Evolutionary conservation across 768 basidiomycete species (phyloP).

Genomic region (Ramaria rubella): DNA sequence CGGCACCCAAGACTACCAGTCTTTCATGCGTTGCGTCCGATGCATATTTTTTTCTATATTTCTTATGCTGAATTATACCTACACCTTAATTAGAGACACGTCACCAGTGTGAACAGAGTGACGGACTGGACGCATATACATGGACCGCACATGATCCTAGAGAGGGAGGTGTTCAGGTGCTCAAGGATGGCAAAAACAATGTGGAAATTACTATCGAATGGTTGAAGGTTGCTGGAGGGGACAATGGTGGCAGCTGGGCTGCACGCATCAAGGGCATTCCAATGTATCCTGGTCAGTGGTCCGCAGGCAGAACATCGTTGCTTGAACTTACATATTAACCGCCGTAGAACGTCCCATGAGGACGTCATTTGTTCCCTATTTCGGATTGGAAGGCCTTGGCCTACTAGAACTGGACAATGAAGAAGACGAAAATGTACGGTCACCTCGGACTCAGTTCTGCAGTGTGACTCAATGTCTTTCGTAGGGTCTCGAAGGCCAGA

Average conservation of each 20-base stretch:
- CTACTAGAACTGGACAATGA: slow-evolving; percentile 73
- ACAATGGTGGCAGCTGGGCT: slow-evolving; percentile 85
- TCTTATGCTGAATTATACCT: slow-evolving; percentile 2
- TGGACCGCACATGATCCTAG: slow-evolving; percentile 87
- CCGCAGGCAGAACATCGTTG: background rate
- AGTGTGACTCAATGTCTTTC: slow-evolving; percentile 7
- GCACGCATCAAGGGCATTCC: slow-evolving; percentile 78
- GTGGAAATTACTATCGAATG: slow-evolving; percentile 80
- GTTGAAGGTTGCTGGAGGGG: slow-evolving; percentile 77
- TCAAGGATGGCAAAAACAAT: slow-evolving; percentile 78
- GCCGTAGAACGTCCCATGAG: slow-evolving; percentile 45
- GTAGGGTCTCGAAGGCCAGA: slow-evolving; percentile 67
- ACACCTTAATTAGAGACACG: slow-evolving; percentile 55
- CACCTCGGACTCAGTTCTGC: background rate
- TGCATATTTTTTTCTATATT: slow-evolving; percentile 4
- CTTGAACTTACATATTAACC: too few relatives aligned
- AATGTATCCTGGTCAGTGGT: slow-evolving; percentile 50
- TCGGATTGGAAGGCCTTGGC: slow-evolving; percentile 84
- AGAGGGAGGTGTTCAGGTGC: slow-evolving; percentile 77
- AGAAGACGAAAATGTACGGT: slow-evolving; percentile 62
- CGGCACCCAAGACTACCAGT: slow-evolving; percentile 78
- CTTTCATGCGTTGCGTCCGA: slow-evolving; percentile 34
- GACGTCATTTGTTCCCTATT: slow-evolving; percentile 78
- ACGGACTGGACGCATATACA: slow-evolving; percentile 73
- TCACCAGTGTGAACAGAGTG: slow-evolving; percentile 85